Evolutionary conservation across 345 rosid genomes (phyloP), one percentile per base, ranked within the genome.

Genomic region (Carallia pectinifolia): DNA sequence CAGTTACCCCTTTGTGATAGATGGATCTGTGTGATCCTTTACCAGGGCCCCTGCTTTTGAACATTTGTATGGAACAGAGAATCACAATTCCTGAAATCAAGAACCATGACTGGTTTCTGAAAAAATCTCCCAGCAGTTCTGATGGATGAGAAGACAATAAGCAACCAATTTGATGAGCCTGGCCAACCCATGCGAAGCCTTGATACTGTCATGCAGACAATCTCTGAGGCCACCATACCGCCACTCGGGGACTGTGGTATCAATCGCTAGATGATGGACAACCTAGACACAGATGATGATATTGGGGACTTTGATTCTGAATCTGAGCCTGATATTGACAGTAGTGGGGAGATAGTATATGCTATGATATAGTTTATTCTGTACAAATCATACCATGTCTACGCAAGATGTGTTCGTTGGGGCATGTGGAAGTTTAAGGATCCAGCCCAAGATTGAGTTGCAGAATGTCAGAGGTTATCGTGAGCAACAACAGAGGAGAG

Each of bases 311-410:
- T 77, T 0, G 77, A 77, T 64, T 72, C 77, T 33, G 81, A 77
- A 64, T 72, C 81, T 4, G 77, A 77, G 81, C 65, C 68, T 47
- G 81, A 77, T 40, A 63, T 77, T 0, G 81, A 77, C 56, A 77
- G 77, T 73, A 77, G 77, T 29, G 81, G 77, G 18, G 81, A 77
- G 66, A 68, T 77, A 48, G 73, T 77, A 38, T 77, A 68, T 68
- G 81, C 81, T 48, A 17, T 72, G 36, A 52, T 40, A 4, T 40
- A 40, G 48, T 40, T 40, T 40, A 40, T 40, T 2, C 13, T 44
- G 50, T 44, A 44, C 50, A 44, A 53, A 77, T 10, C 48, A 27
- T 9, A 48, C 18, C 66, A 39, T 66, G 38, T 63, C 54, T 58
- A 58, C 34, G 8, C 66, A 40, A 17, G 65, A n/a, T 58, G 38